A percentile compares a stretch with the other conserved stretches of the same genome.
These are phyloP conservation scores for Penicillium malachiteum DNA, from an alignment of 495 filamentous ascomycete species.

Conservation along the genomic window DNA sequence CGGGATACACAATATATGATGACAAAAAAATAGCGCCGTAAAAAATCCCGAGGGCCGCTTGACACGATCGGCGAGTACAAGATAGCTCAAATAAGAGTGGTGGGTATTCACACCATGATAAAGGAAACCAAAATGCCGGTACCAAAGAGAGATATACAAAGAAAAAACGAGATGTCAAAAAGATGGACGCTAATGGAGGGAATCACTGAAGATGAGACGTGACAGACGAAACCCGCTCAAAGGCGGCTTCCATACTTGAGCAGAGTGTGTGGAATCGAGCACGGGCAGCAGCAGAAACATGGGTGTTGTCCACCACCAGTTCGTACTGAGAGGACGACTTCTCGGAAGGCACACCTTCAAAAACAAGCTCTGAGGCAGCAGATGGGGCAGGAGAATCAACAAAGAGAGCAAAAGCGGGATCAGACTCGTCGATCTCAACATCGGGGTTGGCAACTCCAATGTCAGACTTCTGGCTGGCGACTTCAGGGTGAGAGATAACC, in stretches of 20 bases:
- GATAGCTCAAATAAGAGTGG: conserved; percentile 4
- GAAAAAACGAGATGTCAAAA: conserved; percentile 15
- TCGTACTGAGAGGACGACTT: conserved; percentile 59
- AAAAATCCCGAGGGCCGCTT: conserved; percentile 22
- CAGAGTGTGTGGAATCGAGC: conserved; percentile 46
- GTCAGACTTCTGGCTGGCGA: conserved; percentile 29
- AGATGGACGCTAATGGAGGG: conserved; percentile 31
- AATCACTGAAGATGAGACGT: conserved; percentile 50
- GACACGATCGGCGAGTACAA: conserved; percentile 15
- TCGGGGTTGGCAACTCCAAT: conserved; percentile 41
- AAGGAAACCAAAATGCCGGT: background rate
- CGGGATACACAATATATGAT: conserved; percentile 17
- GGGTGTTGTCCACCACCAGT: conserved; percentile 54
- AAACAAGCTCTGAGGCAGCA: conserved; percentile 34
- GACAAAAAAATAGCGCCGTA: conserved; percentile 21
- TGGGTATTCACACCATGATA: background rate
- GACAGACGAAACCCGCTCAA: conserved; percentile 44
- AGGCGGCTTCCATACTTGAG: conserved; percentile 50
- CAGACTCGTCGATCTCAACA: conserved; percentile 57
- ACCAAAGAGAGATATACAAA: conserved; percentile 24
- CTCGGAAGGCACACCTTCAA: conserved; percentile 54
- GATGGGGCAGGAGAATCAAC: conserved; percentile 42
- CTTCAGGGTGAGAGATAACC: conserved; percentile 44
- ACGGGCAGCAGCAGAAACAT: conserved; percentile 29
- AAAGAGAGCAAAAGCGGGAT: conserved; percentile 60